A percentile compares a stretch with the other conserved stretches of the same genome.
Evolutionary conservation across 1,284 basidiomycete species (phyloP).

Genomic region (Pseudozyma hubeiensis): DNA sequence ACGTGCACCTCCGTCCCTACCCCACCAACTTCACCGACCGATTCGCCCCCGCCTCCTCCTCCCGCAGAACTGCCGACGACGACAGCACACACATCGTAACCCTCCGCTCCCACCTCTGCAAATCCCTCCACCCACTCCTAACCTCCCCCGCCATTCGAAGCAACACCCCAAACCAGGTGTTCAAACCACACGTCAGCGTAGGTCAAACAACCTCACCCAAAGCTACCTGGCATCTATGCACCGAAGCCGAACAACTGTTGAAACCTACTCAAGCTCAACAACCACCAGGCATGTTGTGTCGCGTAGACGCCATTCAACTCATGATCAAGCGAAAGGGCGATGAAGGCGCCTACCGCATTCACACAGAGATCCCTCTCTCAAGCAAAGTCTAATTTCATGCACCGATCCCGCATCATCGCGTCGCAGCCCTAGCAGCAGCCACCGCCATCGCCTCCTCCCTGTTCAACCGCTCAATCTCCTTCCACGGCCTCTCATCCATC

Average conservation of each 20-base stretch:
- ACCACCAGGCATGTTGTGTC: constrained; percentile 10
- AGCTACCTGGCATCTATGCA: constrained; percentile 20
- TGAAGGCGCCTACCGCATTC: constrained; percentile 11
- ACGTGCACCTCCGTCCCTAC: constrained; percentile 26
- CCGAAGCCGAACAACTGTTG: constrained; percentile 1
- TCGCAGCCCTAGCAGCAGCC: constrained; percentile 16
- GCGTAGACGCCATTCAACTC: constrained; percentile 15
- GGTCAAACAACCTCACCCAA: constrained; percentile 10
- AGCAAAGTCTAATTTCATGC: too few species aligned
- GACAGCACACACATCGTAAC: constrained; percentile 13
- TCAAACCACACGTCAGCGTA: constrained; percentile 30
- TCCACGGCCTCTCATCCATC: constrained; percentile 51
- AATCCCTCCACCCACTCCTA: constrained; percentile 3
- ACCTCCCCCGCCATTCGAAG: too few species aligned
- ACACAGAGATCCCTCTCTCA: constrained; percentile 4
- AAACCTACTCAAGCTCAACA: not conserved
- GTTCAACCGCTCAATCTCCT: constrained; percentile 39
- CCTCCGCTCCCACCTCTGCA: constrained; percentile 5
- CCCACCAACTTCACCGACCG: constrained; percentile 29
- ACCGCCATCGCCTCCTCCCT: constrained; percentile 17
- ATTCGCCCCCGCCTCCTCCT: not conserved
- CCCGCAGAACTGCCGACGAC: not conserved
- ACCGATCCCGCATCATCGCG: not conserved
- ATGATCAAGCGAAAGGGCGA: constrained; percentile 25
- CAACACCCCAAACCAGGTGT: not conserved